phyloP scores from a whole-genome alignment of 31 red algal genomes.

The Endocladia muricata region DNA sequence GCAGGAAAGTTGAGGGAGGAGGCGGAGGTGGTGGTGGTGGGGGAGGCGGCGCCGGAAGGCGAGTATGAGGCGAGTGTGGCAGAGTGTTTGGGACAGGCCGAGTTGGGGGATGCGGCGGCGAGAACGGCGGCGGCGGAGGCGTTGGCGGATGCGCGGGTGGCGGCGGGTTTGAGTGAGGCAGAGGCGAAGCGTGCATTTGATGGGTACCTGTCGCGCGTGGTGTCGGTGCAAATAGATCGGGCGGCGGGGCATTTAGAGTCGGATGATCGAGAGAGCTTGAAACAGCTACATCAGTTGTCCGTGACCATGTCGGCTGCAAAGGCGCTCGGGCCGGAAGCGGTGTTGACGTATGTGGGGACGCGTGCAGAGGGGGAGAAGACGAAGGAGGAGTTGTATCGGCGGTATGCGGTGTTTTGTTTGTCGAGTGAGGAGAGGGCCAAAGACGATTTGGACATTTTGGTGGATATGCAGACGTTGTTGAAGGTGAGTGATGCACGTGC shows the following conservation, averaged over 20 bases:
- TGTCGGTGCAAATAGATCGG: constrained; percentile 47
- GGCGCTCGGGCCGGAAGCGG: constrained; percentile 17
- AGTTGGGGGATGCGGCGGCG: background rate
- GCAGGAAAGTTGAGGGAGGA: background rate
- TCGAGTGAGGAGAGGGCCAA: constrained; percentile 44
- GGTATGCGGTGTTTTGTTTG: constrained; percentile 75
- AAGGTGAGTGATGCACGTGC: constrained; percentile 44
- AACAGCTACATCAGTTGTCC: constrained; percentile 17
- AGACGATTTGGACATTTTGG: constrained; percentile 50
- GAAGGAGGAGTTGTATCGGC: constrained; percentile 68
- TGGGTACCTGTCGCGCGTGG: constrained; percentile 37
- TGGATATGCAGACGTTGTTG: constrained; percentile 62
- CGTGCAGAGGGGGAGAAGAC: constrained; percentile 24
- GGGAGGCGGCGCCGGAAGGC: background rate
- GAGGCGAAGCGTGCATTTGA: constrained; percentile 17
- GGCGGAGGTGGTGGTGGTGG: constrained; percentile 1
- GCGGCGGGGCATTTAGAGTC: constrained; percentile 24
- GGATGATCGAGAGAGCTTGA: constrained; percentile 40
- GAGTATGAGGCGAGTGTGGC: constrained; percentile 20
- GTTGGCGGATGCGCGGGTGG: background rate
- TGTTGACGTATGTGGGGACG: constrained; percentile 44
- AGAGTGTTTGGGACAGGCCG: constrained; percentile 14
- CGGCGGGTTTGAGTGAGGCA: constrained; percentile 26
- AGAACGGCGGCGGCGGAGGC: background rate
- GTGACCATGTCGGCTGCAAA: constrained; percentile 31